Conservation (phyloP, 2,329 filamentous ascomycete genomes). For the Fusarium verticillioides region DNA sequence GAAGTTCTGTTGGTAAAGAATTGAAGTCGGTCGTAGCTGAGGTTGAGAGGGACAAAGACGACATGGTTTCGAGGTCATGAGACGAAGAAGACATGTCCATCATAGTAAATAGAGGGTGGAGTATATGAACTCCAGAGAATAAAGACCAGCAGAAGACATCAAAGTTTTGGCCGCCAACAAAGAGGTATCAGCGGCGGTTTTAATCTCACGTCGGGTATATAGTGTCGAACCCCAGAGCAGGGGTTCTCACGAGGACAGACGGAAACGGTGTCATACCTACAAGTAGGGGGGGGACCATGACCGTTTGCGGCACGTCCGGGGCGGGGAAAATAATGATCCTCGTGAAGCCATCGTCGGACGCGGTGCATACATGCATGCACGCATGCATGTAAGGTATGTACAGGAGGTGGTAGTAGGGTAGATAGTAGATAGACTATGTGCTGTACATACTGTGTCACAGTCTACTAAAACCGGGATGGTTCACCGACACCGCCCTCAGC, state of each 20-base stretch:
- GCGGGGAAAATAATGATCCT: slow-evolving; percentile 43
- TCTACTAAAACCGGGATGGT: slow-evolving; percentile 42
- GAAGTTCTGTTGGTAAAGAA: slow-evolving; percentile 51
- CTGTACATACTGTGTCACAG: slow-evolving; percentile 43
- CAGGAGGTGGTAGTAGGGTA: background rate
- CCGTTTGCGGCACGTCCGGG: slow-evolving; percentile 45
- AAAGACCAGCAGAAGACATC: slow-evolving; percentile 24
- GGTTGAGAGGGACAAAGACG: slow-evolving; percentile 12
- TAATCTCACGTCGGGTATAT: slow-evolving; percentile 41
- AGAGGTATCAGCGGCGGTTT: slow-evolving; percentile 38
- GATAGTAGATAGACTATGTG: slow-evolving; percentile 1
- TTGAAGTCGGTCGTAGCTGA: slow-evolving; percentile 40
- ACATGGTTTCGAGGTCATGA: slow-evolving; percentile 8
- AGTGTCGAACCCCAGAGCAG: slow-evolving; percentile 35
- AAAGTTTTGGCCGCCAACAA: slow-evolving; percentile 25
- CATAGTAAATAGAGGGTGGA: slow-evolving; percentile 11
- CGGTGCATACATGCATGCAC: slow-evolving; percentile 17
- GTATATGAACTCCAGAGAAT: slow-evolving; percentile 10
- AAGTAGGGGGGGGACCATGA: slow-evolving; percentile 39
- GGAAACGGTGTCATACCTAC: slow-evolving; percentile 45
- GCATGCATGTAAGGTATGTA: background rate
- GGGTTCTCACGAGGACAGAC: slow-evolving; percentile 44
- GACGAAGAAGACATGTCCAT: slow-evolving; percentile 14
- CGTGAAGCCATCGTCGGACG: slow-evolving; percentile 45
- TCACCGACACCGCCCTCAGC: slow-evolving; percentile 47